Conservation (phyloP, 2,329 filamentous ascomycete species). For the Acephala macrosclerotiorum region DNA sequence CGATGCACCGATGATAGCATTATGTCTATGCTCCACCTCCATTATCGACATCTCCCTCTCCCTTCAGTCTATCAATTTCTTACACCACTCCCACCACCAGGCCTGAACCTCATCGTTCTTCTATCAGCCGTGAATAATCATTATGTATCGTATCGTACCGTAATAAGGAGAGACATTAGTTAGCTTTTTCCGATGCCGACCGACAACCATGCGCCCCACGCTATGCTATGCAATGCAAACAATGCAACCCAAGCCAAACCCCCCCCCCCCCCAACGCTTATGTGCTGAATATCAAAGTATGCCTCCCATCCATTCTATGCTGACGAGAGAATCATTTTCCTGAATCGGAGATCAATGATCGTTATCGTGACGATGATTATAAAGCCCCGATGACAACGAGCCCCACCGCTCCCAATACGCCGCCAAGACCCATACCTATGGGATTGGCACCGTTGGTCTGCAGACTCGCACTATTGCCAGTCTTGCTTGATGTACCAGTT, state of each 20-base stretch:
- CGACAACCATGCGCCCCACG: slow-evolving; percentile 25
- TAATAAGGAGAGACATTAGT: slow-evolving; percentile 41
- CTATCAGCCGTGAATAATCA: slow-evolving; percentile 13
- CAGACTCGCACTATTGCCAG: slow-evolving; percentile 32
- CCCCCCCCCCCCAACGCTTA: slow-evolving; percentile 13
- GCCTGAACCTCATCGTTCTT: not conserved
- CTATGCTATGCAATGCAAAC: slow-evolving; percentile 32
- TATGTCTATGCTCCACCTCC: no score
- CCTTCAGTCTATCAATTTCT: not conserved
- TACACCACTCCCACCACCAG: not conserved
- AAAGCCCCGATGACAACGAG: slow-evolving; percentile 32
- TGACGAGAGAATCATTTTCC: slow-evolving; percentile 1
- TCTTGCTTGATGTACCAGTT: slow-evolving; percentile 24
- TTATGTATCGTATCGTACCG: slow-evolving; percentile 17
- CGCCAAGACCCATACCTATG: slow-evolving; percentile 26
- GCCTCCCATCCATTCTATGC: slow-evolving; percentile 15
- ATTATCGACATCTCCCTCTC: not conserved
- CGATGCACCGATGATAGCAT: no score
- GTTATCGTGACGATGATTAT: slow-evolving; percentile 25
- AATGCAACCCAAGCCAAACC: slow-evolving; percentile 12
- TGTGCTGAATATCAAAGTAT: slow-evolving; percentile 22
- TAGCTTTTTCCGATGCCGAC: slow-evolving; percentile 27
- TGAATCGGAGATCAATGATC: not conserved
- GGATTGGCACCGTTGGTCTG: slow-evolving; percentile 35
- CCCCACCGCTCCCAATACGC: slow-evolving; percentile 36